A percentile compares a stretch with the other conserved stretches of the same genome.
These are phyloP conservation scores for Globisporangium nodosum DNA, from an alignment of 352 stramenopile genomes.

Conservation along the genomic window DNA sequence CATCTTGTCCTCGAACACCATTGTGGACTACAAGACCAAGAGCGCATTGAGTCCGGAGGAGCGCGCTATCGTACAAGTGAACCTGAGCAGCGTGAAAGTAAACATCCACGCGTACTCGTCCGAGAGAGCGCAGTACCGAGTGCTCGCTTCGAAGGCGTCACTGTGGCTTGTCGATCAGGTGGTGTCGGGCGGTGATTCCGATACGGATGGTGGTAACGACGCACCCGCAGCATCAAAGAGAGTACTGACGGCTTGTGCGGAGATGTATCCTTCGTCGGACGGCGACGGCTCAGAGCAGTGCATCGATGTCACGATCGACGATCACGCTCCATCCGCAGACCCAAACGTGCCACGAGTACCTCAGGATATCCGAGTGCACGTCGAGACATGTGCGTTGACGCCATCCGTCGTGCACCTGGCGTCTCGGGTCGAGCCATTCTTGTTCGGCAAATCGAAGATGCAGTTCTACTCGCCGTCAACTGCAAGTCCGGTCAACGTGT, in stretches of 20 bases:
- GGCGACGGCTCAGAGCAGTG: constrained; percentile 4
- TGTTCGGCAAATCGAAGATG: constrained; percentile 36
- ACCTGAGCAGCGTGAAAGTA: constrained; percentile 34
- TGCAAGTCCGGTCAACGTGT: constrained; percentile 33
- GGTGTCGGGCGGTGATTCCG: not conserved
- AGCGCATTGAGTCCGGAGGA: constrained; percentile 13
- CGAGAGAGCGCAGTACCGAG: constrained; percentile 41
- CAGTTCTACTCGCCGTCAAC: constrained; percentile 25
- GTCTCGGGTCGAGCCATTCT: constrained; percentile 37
- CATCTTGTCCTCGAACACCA: constrained; percentile 20
- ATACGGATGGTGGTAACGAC: not conserved
- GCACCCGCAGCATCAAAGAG: constrained; percentile 3
- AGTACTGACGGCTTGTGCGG: constrained; percentile 25
- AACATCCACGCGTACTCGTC: constrained; percentile 41
- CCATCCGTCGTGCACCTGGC: constrained; percentile 46
- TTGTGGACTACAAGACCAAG: constrained; percentile 8
- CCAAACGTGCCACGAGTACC: constrained; percentile 9
- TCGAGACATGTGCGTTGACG: constrained; percentile 52
- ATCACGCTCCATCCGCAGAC: constrained; percentile 13
- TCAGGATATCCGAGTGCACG: constrained; percentile 49
- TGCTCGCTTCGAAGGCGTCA: constrained; percentile 26
- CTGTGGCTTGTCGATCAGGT: constrained; percentile 46
- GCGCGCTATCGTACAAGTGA: constrained; percentile 34
- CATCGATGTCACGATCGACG: constrained; percentile 48
- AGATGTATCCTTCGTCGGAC: constrained; percentile 23